Evolutionary conservation across 2,329 filamentous ascomycete genomes (phyloP), one percentile per base, ranked within the genome.

Genomic region (Magnaporthiopsis incrustans): DNA sequence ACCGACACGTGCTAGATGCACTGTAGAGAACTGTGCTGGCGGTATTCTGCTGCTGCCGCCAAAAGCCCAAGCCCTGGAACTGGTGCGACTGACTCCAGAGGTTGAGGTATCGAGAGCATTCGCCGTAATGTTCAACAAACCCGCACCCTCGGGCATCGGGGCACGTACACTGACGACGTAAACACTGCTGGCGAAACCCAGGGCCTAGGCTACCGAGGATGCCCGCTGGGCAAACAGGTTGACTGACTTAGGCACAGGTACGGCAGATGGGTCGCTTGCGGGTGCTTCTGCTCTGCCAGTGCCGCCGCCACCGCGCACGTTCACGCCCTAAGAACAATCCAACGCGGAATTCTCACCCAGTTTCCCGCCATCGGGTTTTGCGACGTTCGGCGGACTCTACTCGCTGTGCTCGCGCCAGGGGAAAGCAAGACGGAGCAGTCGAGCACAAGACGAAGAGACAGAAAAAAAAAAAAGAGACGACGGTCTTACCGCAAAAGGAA

Each of bases 401-500:
- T 50, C 15, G 15, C 38, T 50, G 38, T 50, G 30, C 4, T 6
- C 38, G 38, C 38, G 38, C 38, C 38, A 22, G 38, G 38, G 38
- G 38, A 22, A 50, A 50, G 38, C 38, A 15, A 50, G 38, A 50
- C 38, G 22, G 15, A 50, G 8, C 15, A 50, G 18, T 18, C 15
- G 38, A 50, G 38, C 38, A 44, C 4, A 44, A 18, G 12, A 30
- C 30, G 30, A 30, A 30, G 30, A 3, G 5, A 30, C 3, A 30
- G 5, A 15, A 44, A 18, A 44, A 44, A 44, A 44, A 50, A 22
- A 50, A 50, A 50, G 14, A 11, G 59, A 60, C 59, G 32, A 35
- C 30, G 32, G 32, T 35, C 32, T 60, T 60, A 60, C 59, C 59
- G 32, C 32, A 60, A 32, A 15, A 60, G 59, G 59, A 22, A 60